These are phyloP conservation scores for Tylopilus orsonianus DNA, from an alignment of 1,284 basidiomycete species.

Conservation along the genomic window DNA sequence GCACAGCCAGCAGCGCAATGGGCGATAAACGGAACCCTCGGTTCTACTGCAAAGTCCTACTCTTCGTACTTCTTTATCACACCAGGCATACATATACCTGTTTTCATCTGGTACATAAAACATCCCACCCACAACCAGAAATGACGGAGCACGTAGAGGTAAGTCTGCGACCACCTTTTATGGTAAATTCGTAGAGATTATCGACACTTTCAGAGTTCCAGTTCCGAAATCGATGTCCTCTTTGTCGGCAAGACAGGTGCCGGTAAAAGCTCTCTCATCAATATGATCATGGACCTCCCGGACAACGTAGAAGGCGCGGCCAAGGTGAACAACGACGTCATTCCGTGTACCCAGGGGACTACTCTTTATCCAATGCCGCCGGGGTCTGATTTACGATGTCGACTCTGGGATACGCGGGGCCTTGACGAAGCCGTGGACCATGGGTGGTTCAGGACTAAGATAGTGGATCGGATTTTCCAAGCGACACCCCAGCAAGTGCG, in stretches of 20 bases:
- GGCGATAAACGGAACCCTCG: too few species aligned
- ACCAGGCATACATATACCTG: neutral
- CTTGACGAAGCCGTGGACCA: constrained; percentile 25
- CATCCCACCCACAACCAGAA: neutral
- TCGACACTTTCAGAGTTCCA: constrained; percentile 7
- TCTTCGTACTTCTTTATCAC: constrained; percentile 6
- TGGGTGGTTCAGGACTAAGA: constrained; percentile 6
- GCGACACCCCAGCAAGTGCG: constrained; percentile 15
- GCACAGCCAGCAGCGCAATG: constrained; percentile 7
- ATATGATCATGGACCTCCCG: constrained; percentile 21
- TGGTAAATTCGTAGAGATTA: constrained; percentile 4
- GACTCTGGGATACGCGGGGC: constrained; percentile 30
- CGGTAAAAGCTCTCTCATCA: constrained; percentile 29
- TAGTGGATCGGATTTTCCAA: constrained; percentile 15
- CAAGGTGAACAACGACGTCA: constrained; percentile 18
- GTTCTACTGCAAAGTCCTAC: neutral
- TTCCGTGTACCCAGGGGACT: constrained; percentile 21
- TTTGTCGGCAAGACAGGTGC: constrained; percentile 29
- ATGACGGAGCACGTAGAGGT: too few species aligned
- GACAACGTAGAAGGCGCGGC: constrained; percentile 13
- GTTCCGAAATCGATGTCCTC: constrained; percentile 18
- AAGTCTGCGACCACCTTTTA: constrained; percentile 5
- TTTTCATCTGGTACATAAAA: neutral
- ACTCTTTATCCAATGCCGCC: constrained; percentile 11
- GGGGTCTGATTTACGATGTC: constrained; percentile 7